A percentile compares a stretch with the other conserved stretches of the same genome.
phyloP scores from a whole-genome alignment of 2,329 filamentous ascomycete species.

The Thielaviopsis euricoi region DNA sequence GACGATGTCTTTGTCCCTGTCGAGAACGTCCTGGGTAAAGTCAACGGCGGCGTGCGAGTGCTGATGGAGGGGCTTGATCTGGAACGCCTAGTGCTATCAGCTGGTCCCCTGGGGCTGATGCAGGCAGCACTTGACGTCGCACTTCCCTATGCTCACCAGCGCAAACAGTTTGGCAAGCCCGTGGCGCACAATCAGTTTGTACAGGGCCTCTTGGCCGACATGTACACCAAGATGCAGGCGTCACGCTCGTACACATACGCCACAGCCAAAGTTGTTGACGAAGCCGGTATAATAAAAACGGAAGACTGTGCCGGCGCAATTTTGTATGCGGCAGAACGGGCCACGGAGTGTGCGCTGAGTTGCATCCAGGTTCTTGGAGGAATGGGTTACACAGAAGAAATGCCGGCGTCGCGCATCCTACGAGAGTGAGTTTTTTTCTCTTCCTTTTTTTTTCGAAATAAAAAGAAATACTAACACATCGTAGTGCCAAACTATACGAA shows the following conservation, averaged over 20 bases:
- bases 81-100: slow-evolving; percentile 78
- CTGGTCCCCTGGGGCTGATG: slow-evolving; percentile 88
- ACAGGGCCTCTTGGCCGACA: slow-evolving; percentile 85
- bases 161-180: slow-evolving; percentile 74
- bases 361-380: slow-evolving; percentile 86
- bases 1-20: slow-evolving; percentile 78
- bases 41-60: slow-evolving; percentile 74
- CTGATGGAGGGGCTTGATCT: slow-evolving; percentile 94
- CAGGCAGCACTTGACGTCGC: slow-evolving; percentile 74
- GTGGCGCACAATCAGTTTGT: slow-evolving; percentile 87
- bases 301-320: slow-evolving; percentile 93
- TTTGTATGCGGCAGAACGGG: slow-evolving; percentile 78
- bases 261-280: slow-evolving; percentile 67
- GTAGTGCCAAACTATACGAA: slow-evolving; percentile 65
- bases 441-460: not conserved
- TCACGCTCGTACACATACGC: slow-evolving; percentile 74
- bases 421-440: slow-evolving; percentile 37
- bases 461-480: slow-evolving; percentile 17
- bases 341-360: slow-evolving; percentile 73
- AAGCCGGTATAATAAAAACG: slow-evolving; percentile 54
- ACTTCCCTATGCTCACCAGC: slow-evolving; percentile 74
- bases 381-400: slow-evolving; percentile 93
- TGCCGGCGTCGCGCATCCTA: slow-evolving; percentile 72
- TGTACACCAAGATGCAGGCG: slow-evolving; percentile 88
- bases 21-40: slow-evolving; percentile 61